A percentile compares a stretch with the other conserved stretches of the same genome.
Conservation (phyloP, 805 yeast genomes). For the Zygosaccharomyces gambellarensis region DNA sequence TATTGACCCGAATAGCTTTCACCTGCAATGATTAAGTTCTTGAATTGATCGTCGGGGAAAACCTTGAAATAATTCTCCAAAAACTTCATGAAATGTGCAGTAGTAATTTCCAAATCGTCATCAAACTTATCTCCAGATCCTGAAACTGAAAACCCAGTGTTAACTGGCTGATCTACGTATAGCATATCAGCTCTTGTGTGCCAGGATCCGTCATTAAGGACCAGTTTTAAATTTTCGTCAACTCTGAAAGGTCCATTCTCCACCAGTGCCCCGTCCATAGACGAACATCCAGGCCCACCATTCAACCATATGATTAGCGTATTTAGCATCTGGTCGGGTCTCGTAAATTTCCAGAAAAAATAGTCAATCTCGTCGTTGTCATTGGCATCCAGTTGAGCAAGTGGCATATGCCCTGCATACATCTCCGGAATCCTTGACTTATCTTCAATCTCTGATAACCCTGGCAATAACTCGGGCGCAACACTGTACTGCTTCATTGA, state of each 20-base stretch:
- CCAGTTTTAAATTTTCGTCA: constrained; percentile 41
- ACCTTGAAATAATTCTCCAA: constrained; percentile 57
- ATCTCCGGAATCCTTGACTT: constrained; percentile 34
- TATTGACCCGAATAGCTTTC: constrained; percentile 98
- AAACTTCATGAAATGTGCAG: constrained; percentile 59
- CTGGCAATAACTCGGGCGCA: constrained; percentile 29
- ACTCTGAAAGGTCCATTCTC: constrained; percentile 88
- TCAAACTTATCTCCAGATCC: constrained; percentile 42
- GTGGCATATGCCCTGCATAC: constrained; percentile 64
- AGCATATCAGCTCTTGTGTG: constrained; percentile 69
- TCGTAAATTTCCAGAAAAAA: constrained; percentile 70
- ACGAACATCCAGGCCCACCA: constrained; percentile 98
- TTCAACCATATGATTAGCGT: constrained; percentile 77
- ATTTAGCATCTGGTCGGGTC: constrained; percentile 22
- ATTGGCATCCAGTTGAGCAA: constrained; percentile 21
- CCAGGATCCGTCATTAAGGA: constrained; percentile 75
- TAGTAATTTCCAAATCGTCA: constrained; percentile 51
- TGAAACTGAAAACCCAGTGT: constrained; percentile 81
- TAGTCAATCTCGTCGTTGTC: constrained; percentile 45
- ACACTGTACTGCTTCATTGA: constrained; percentile 22
- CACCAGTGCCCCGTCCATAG: constrained; percentile 94
- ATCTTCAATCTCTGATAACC: constrained; percentile 21
- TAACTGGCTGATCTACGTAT: constrained; percentile 91
- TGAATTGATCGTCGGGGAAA: constrained; percentile 65
- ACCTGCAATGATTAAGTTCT: constrained; percentile 78